Evolutionary conservation across 768 basidiomycete species (phyloP).

Genomic region (Russula ochroleuca): DNA sequence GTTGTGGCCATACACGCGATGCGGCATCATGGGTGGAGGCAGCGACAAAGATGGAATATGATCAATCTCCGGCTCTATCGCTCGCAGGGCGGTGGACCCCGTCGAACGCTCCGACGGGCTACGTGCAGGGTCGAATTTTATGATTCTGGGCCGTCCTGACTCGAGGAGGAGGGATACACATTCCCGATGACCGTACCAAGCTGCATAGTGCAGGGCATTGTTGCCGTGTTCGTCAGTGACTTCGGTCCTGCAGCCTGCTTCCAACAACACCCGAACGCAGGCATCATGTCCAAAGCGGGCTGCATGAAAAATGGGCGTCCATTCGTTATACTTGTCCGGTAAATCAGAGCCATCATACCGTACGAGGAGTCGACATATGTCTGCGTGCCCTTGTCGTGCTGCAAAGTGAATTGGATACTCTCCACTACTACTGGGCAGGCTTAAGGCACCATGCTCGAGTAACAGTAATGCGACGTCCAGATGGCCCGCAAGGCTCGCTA

Average conservation of each 20-base stretch:
- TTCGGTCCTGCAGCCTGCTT: conserved; percentile 73
- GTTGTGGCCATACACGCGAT: conserved; percentile 95
- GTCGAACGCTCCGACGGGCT: conserved; percentile 32
- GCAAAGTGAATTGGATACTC: conserved; percentile 96
- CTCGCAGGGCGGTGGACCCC: conserved; percentile 28
- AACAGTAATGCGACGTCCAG: conserved; percentile 75
- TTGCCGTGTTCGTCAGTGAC: conserved; percentile 80
- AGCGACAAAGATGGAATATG: conserved; percentile 91
- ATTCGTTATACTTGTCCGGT: conserved; percentile 95
- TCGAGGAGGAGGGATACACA: conserved; percentile 54
- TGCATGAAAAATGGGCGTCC: conserved; percentile 96
- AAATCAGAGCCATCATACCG: conserved; percentile 74
- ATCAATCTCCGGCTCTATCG: conserved; percentile 72
- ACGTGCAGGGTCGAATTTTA: conserved; percentile 25
- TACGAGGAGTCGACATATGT: conserved; percentile 76
- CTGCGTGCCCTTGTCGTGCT: conserved; percentile 83
- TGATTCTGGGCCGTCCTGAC: conserved; percentile 29
- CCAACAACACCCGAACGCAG: conserved; percentile 74
- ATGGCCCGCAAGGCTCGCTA: conserved; percentile 89
- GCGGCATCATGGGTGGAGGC: conserved; percentile 97
- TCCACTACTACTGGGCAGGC: conserved; percentile 87
- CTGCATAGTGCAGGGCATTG: conserved; percentile 87
- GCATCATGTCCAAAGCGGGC: conserved; percentile 76
- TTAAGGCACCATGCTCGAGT: conserved; percentile 69
- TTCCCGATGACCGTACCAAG: conserved; percentile 86